Evolutionary conservation across 1,284 basidiomycete genomes (phyloP).

Genomic region (Fomitopsis schrenkii): DNA sequence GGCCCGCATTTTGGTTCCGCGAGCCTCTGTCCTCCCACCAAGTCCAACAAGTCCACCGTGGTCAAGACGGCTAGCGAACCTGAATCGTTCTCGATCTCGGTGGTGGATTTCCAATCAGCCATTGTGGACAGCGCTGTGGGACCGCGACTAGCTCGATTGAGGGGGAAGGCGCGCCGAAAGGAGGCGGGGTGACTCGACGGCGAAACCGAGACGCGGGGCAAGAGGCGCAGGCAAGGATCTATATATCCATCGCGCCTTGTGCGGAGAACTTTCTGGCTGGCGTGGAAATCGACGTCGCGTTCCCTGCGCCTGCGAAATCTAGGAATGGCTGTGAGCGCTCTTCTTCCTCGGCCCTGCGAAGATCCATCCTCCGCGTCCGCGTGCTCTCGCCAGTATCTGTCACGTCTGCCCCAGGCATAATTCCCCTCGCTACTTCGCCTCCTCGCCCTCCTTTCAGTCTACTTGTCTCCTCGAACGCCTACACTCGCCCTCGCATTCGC

Average conservation of each 20-base stretch:
- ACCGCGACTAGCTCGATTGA: background rate
- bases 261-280: background rate
- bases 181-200: constrained; percentile 7
- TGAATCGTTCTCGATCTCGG: constrained; percentile 46
- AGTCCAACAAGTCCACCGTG: background rate
- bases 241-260: constrained; percentile 4
- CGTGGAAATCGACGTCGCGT: constrained; percentile 7
- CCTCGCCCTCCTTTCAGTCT: background rate
- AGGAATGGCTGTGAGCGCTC: background rate
- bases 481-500: background rate
- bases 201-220: constrained; percentile 3
- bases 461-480: background rate
- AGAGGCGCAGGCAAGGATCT: background rate
- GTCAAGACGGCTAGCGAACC: constrained; percentile 32
- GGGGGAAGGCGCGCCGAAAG: background rate
- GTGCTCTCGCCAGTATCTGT: background rate
- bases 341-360: background rate
- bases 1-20: background rate
- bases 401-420: too few relatives aligned
- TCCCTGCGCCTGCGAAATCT: constrained; percentile 15
- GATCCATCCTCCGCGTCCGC: background rate
- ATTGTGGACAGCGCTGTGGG: constrained; percentile 9
- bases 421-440: too few relatives aligned
- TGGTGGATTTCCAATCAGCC: constrained; percentile 42
- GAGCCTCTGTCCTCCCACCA: constrained; percentile 3